phyloP scores from a whole-genome alignment of 176 grass and related monocot species.

The Paspalum notatum region DNA sequence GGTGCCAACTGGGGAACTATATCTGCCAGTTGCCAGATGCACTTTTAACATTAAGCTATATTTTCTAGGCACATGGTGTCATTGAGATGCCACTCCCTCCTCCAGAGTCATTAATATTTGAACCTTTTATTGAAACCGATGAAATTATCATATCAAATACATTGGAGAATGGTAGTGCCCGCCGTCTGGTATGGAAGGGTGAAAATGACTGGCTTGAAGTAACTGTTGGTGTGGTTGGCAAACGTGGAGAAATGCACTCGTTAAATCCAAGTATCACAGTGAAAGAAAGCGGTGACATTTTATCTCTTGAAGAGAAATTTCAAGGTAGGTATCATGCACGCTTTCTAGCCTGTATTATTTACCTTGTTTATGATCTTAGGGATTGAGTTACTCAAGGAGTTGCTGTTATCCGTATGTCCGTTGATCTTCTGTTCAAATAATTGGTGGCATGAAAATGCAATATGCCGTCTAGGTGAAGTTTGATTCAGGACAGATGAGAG shows the following conservation, averaged over 20 bases:
- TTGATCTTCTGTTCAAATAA: background rate
- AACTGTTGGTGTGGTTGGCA: slow-evolving; percentile 85
- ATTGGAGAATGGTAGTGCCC: slow-evolving; percentile 47
- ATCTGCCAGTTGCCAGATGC: background rate
- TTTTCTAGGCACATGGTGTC: slow-evolving; percentile 77
- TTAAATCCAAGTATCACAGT: slow-evolving; percentile 92
- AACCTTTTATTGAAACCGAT: slow-evolving; percentile 93
- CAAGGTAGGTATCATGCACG: slow-evolving; percentile 55
- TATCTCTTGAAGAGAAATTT: slow-evolving; percentile 98
- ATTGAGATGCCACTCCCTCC: slow-evolving; percentile 91
- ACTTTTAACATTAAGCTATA: slow-evolving; percentile 43
- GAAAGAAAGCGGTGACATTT: slow-evolving; percentile 92
- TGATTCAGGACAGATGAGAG: background rate
- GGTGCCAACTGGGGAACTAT: background rate
- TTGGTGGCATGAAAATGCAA: background rate
- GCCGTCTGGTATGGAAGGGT: slow-evolving; percentile 70
- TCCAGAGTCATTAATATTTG: slow-evolving; percentile 77
- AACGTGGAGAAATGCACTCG: slow-evolving; percentile 75
- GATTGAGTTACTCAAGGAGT: background rate
- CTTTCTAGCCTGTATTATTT: background rate
- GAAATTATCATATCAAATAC: slow-evolving; percentile 81
- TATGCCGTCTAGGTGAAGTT: background rate
- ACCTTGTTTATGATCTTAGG: background rate
- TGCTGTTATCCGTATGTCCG: background rate
- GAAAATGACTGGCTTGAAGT: slow-evolving; percentile 85